These are phyloP conservation scores for Cadophora malorum DNA, from an alignment of 2,329 filamentous ascomycete genomes.

Conservation along the genomic window DNA sequence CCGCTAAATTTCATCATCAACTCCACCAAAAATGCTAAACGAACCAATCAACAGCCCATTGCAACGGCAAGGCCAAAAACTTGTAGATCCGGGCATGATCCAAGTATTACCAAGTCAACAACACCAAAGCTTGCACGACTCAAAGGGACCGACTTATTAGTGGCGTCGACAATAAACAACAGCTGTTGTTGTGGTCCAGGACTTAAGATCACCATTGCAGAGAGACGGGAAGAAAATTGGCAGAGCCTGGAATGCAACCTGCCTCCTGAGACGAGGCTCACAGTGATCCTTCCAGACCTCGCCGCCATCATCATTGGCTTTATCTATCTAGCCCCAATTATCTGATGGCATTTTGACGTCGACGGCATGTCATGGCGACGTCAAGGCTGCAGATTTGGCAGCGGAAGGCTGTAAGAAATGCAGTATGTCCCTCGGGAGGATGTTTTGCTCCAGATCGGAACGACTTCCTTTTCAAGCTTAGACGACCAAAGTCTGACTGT, in stretches of 20 bases:
- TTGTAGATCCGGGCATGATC: slow-evolving; percentile 6
- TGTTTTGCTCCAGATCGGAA: slow-evolving; percentile 2
- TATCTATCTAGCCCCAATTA: neutral
- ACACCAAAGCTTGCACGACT: slow-evolving; percentile 11
- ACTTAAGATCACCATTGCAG: neutral
- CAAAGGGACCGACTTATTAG: neutral
- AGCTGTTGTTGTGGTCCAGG: neutral
- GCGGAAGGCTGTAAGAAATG: slow-evolving; percentile 10
- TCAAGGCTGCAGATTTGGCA: slow-evolving; percentile 20
- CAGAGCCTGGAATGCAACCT: neutral
- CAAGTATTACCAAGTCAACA: slow-evolving; percentile 3
- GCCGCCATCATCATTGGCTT: neutral
- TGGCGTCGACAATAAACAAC: neutral
- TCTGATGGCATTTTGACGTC: slow-evolving; percentile 18
- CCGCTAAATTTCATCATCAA: slow-evolving; percentile 7
- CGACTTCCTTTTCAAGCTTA: slow-evolving; percentile 1
- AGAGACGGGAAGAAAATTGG: neutral
- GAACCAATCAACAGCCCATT: neutral
- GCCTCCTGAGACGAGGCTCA: neutral
- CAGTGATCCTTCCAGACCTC: neutral
- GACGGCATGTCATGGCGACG: slow-evolving; percentile 18
- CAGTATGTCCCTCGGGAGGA: neutral
- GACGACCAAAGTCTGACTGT: neutral
- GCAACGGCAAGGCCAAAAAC: neutral
- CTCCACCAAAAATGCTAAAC: neutral